Evolutionary conservation across 2,329 filamentous ascomycete genomes (phyloP).

Genomic region (Talaromyces sp.): DNA sequence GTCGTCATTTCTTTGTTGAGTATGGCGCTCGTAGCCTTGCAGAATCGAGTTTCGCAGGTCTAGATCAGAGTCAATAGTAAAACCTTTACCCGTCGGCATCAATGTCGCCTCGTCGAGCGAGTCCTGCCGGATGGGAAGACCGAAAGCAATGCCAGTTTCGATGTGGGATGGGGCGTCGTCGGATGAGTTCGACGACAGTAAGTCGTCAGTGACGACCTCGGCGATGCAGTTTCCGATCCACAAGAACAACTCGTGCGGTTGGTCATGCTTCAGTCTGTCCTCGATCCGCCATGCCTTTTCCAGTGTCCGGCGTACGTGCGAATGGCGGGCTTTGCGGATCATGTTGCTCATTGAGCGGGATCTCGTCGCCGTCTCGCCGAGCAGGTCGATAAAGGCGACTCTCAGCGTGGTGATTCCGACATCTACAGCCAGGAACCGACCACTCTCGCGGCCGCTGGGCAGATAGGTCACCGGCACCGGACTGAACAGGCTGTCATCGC

Average conservation of each 20-base stretch:
- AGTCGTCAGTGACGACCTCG: conserved; percentile 11
- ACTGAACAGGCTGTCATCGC: conserved; percentile 5
- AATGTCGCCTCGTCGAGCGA: conserved; percentile 10
- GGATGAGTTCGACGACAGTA: conserved; percentile 5
- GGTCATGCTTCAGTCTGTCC: conserved; percentile 9
- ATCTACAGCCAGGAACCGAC: conserved; percentile 9
- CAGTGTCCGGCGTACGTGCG: conserved; percentile 5
- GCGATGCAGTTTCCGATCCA: conserved; percentile 13
- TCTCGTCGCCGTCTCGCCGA: conserved; percentile 3
- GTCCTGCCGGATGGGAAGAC: conserved; percentile 11
- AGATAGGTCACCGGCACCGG: conserved; percentile 9
- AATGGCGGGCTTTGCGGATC: conserved; percentile 8
- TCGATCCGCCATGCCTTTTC: conserved; percentile 12
- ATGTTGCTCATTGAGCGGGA: conserved; percentile 6
- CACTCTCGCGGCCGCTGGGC: conserved; percentile 7
- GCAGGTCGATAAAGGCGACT: conserved; percentile 11
- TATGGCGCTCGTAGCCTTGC: conserved; percentile 11
- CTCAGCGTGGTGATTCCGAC: conserved; percentile 10
- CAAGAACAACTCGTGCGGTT: conserved; percentile 10
- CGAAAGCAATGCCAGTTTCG: conserved; percentile 12
- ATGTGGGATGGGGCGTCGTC: conserved; percentile 7
- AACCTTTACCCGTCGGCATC: conserved; percentile 12
- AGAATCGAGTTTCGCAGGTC: conserved; percentile 10
- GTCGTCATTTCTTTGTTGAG: background rate
- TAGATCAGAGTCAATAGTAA: conserved; percentile 9